Base-by-base conservation (phyloP, 2,329 filamentous ascomycete genomes). In the Lecanicillium sp. region DNA sequence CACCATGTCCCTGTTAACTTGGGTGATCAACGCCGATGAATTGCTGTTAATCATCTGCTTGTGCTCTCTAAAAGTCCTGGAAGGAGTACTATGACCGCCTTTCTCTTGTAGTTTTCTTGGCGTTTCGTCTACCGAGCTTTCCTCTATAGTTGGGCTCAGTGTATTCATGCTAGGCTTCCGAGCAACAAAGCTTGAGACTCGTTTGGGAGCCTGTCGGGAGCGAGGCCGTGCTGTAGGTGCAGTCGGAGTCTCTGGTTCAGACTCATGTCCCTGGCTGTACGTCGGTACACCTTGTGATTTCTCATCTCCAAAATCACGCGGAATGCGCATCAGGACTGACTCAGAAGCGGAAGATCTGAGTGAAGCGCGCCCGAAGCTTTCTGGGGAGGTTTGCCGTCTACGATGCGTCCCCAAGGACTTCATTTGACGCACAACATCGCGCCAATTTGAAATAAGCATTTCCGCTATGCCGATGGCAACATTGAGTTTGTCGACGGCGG, bases 371-470 rank as follows among this genome's bases (percentile, higher is more conserved):
- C 30, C 37, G 2, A 45, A 35, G 17, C 41, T 37, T 4, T 47
- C 13, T 2, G 49, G 39, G 5, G 48, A 50, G 10, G 38, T 29
- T 12, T 53, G 46, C 14, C 46, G 51, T 12, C 45, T 48, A 18
- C 45, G 47, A 20, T 57, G 50, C 14, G 52, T 51, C 2, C 57
- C 57, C 2, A 80, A 50, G 30, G 60, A 66, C 41, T 62, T 72
- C 63, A 83, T 70, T 41, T 84, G 73, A 29, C 68, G 64, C 31
- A 81, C 74, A 10, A 82, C 66, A 34, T 81, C 77, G 42, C 73
- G 64, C 81, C 80, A 84, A 45, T 81, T 70, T 2, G 69, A 62
- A 35, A 84, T 75, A 5, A 84, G 59, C 77, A 84, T 82, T 53
- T 81, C 76, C 0, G 76, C 64, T 20, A 84, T 71, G 22, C 61